These are phyloP conservation scores for Handroanthus guayacan DNA, from an alignment of 257 asterid species.

Conservation along the genomic window DNA sequence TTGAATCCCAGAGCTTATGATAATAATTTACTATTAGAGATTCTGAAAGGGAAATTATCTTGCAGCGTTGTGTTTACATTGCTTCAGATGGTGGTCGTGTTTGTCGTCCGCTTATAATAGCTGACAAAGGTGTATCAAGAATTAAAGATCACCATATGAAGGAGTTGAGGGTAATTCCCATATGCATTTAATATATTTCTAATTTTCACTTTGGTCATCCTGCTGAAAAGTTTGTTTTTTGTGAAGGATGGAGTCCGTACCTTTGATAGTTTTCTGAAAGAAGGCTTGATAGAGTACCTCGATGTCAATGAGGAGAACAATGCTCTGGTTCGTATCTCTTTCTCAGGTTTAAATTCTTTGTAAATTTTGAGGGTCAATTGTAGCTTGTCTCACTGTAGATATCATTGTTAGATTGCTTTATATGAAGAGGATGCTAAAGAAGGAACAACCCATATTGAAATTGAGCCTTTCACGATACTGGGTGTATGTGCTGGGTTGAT, in stretches of 20 bases:
- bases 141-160: conserved; percentile 95
- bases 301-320: conserved; percentile 99
- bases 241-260: conserved; percentile 88
- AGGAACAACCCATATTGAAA: conserved; percentile 91
- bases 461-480: conserved; percentile 94
- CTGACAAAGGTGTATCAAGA: conserved; percentile 93
- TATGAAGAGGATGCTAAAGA: conserved; percentile 83
- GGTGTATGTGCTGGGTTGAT: conserved; percentile 94
- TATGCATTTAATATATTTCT: conserved; percentile 25
- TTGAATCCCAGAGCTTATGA: neutral
- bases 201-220: conserved; percentile 28
- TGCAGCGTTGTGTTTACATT: conserved; percentile 92
- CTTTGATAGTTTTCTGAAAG: conserved; percentile 79
- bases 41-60: conserved; percentile 36
- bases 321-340: conserved; percentile 69
- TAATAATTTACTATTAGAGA: conserved; percentile 4
- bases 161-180: conserved; percentile 78
- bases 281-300: conserved; percentile 94
- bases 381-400: conserved; percentile 31
- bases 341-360: conserved; percentile 18
- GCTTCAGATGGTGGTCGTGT: conserved; percentile 99
- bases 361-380: conserved; percentile 21
- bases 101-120: conserved; percentile 97
- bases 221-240: conserved; percentile 38
- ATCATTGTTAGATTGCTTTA: conserved; percentile 73